Evolutionary conservation across 78 protist genomes (phyloP), one percentile per base, ranked within the genome.

Genomic region (Monocercomonoides exilis): DNA sequence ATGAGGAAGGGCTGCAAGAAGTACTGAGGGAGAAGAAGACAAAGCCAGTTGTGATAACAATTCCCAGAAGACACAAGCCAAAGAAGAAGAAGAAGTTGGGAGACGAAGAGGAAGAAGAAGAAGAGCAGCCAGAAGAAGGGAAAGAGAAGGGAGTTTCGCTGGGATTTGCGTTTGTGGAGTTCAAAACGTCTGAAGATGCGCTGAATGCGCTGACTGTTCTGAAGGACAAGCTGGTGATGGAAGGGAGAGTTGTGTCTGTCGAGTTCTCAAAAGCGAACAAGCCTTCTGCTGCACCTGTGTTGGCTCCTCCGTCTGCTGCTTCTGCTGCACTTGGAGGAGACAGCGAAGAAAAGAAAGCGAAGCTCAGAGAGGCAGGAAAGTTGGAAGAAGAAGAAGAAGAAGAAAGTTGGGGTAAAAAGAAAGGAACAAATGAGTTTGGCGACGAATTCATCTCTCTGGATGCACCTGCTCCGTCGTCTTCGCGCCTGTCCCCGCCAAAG

Each of bases 121-220:
- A 54, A 54, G 38, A 21, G 70, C 70, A 54, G 70, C 38, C 38
- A 11, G 70, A 54, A 21, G 70, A 54, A 11, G 82, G 82, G 43
- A 33, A 79, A 41, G 43, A 6, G 82, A 33, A 38, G 4, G 80
- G 41, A 41, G 64, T 80, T 3, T 41, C 82, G 38, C 35, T 44
- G 82, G 86, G 85, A 4, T 87, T 87, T 54, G 89, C 63, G 1
- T 87, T 87, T 34, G 89, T 80, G 41, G 89, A 87, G 4, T 87
- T 77, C 33, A 3, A 36, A 33, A 32, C 77, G 1, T 4, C 1
- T 2, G 45, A 77, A 2, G 87, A 38, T 1, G 89, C 85, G 21
- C 5, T 1, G 6, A 1, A 11, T n/a, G 87, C 85, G 70, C 34
- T 77, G 34, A 33, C 3, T 3, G 42, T 2, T 1, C 32, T 87